A percentile compares a stretch with the other conserved stretches of the same genome.
Conservation (phyloP, 2,329 filamentous ascomycete genomes). For the Epicoccum nigrum region DNA sequence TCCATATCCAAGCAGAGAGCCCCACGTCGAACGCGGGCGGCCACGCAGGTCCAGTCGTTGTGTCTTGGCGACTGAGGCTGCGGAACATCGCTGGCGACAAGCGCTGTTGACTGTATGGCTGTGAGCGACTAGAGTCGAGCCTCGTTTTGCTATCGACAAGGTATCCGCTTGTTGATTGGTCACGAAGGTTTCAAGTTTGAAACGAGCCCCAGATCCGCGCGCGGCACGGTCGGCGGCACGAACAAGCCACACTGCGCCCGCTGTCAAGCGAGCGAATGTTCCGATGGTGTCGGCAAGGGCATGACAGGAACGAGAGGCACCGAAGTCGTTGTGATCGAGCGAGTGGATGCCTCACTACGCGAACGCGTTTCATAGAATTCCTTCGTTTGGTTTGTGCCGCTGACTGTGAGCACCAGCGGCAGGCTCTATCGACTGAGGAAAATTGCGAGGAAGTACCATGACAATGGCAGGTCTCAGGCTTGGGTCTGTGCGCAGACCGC, state of each 20-base stretch:
- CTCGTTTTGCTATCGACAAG: constrained; percentile 34
- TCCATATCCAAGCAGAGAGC: constrained; percentile 33
- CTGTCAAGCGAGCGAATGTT: constrained; percentile 4
- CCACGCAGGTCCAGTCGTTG: constrained; percentile 23
- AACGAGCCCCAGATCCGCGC: constrained; percentile 20
- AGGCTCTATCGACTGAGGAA: too few species aligned
- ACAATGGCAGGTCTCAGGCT: too few species aligned
- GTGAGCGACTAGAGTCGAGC: constrained; percentile 32
- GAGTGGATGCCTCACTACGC: too few species aligned
- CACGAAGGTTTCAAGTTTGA: constrained; percentile 29
- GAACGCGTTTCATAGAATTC: too few species aligned
- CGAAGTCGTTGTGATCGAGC: neutral
- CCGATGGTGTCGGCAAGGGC: neutral
- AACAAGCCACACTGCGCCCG: constrained; percentile 5
- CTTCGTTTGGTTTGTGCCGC: too few species aligned
- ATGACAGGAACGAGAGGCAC: neutral
- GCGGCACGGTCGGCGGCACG: constrained; percentile 15
- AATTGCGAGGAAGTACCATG: too few species aligned
- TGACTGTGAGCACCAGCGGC: too few species aligned
- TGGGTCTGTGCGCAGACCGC: too few species aligned
- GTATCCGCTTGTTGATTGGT: constrained; percentile 45
- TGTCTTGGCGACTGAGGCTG: constrained; percentile 16
- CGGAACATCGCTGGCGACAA: constrained; percentile 5
- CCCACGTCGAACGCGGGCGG: constrained; percentile 20
- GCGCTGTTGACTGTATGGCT: constrained; percentile 18